Evolutionary conservation across 2,329 filamentous ascomycete genomes (phyloP).

Genomic region (Westerdykella sp.): DNA sequence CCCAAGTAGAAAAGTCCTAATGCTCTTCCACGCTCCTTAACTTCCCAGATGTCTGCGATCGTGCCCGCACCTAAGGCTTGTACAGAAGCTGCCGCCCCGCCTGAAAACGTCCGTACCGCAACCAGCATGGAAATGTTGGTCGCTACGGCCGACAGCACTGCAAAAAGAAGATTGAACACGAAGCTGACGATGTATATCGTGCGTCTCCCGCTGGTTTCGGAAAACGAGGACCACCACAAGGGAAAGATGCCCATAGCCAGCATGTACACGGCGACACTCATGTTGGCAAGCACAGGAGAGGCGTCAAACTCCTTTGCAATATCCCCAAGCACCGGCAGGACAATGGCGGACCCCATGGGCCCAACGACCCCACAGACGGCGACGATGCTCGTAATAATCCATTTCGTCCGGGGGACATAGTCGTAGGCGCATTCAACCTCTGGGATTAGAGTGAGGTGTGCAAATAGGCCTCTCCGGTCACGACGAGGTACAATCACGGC

Average conservation of each 20-base stretch:
- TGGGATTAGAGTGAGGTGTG: slow-evolving; percentile 63
- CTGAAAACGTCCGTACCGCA: slow-evolving; percentile 30
- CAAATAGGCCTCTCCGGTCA: slow-evolving; percentile 66
- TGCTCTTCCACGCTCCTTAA: slow-evolving; percentile 32
- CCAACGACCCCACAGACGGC: slow-evolving; percentile 70
- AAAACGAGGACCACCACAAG: slow-evolving; percentile 38
- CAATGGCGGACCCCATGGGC: slow-evolving; percentile 77
- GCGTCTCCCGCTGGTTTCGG: slow-evolving; percentile 29
- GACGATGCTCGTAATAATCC: slow-evolving; percentile 72
- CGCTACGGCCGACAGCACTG: slow-evolving; percentile 28
- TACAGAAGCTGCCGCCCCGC: slow-evolving; percentile 34
- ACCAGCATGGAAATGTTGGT: slow-evolving; percentile 36
- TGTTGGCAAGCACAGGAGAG: slow-evolving; percentile 32
- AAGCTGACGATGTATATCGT: slow-evolving; percentile 36
- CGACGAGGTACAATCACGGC: slow-evolving; percentile 46
- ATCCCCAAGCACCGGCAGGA: slow-evolving; percentile 52
- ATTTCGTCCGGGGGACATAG: slow-evolving; percentile 70
- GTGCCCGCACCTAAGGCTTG: slow-evolving; percentile 37
- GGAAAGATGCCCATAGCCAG: slow-evolving; percentile 39
- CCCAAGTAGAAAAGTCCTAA: slow-evolving; percentile 38
- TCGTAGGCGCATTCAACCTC: slow-evolving; percentile 72
- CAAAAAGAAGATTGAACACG: slow-evolving; percentile 28
- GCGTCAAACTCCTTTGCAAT: slow-evolving; percentile 30
- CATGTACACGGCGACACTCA: slow-evolving; percentile 39
- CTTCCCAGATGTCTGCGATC: slow-evolving; percentile 36